phyloP scores from a whole-genome alignment of 805 yeast species.

The Pichia paraexigua region DNA sequence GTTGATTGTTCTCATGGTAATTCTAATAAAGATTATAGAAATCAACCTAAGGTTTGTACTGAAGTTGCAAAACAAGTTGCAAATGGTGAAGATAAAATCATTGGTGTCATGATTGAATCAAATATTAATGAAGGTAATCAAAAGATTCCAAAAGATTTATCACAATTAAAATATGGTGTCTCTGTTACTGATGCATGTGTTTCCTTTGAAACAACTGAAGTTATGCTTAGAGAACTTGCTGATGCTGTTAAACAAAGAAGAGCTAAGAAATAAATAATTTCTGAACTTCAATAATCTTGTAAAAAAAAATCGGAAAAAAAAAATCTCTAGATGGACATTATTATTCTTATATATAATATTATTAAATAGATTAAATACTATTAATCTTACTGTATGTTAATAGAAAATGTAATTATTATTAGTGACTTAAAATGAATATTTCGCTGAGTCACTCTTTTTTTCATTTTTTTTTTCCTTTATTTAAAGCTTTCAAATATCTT shows the following conservation, averaged over 20 bases:
- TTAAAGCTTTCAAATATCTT: no score
- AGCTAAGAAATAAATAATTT: conserved; percentile 19
- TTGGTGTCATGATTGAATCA: conserved; percentile 95
- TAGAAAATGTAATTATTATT: no score
- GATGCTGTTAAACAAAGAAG: conserved; percentile 81
- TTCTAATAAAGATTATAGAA: conserved; percentile 86
- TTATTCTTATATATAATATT: not conserved
- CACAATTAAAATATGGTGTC: conserved; percentile 79
- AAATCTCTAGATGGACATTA: not conserved
- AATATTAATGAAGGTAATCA: conserved; percentile 90
- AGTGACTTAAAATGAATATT: not conserved
- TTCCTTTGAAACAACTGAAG: conserved; percentile 80
- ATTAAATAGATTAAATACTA: no score
- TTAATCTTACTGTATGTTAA: no score
- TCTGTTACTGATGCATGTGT: conserved; percentile 97
- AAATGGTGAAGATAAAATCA: conserved; percentile 69
- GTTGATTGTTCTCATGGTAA: conserved; percentile 98
- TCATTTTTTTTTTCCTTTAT: no score
- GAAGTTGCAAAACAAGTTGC: conserved; percentile 77
- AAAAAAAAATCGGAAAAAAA: no score
- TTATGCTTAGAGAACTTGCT: conserved; percentile 70
- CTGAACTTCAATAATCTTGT: not conserved
- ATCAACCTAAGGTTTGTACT: conserved; percentile 89
- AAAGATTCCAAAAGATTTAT: conserved; percentile 54
- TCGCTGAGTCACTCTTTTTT: not conserved